These are phyloP conservation scores for Aureobasidium sp. DNA, from an alignment of 2,329 filamentous ascomycete species.

Conservation along the genomic window DNA sequence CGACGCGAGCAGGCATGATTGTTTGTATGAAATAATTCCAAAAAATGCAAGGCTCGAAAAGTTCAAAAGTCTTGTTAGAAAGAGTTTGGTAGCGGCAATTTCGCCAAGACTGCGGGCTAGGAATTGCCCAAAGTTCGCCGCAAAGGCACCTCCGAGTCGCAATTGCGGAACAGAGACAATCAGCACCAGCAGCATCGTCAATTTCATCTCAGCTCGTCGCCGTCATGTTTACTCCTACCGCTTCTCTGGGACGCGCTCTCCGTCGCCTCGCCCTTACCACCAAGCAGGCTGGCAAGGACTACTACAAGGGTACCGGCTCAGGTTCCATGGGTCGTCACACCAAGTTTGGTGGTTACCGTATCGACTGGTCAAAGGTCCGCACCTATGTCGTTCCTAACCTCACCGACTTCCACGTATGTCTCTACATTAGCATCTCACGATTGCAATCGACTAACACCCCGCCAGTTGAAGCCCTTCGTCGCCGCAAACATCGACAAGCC, in stretches of 20 bases:
- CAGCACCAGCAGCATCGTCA: background rate
- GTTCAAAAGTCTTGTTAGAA: background rate
- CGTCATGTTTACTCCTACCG: constrained; percentile 42
- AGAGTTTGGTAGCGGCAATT: background rate
- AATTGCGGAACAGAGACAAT: background rate
- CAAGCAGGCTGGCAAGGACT: constrained; percentile 87
- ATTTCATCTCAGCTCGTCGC: background rate
- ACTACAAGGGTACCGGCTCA: constrained; percentile 92
- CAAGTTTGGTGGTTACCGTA: constrained; percentile 71
- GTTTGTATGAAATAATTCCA: background rate
- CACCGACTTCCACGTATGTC: constrained; percentile 60
- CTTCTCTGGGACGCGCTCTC: constrained; percentile 57
- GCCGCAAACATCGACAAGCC: constrained; percentile 48
- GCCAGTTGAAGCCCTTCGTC: constrained; percentile 64
- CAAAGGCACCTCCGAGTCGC: constrained; percentile 11
- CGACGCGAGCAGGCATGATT: constrained; percentile 38
- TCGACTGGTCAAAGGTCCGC: constrained; percentile 82
- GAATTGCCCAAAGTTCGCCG: background rate
- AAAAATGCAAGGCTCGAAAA: background rate
- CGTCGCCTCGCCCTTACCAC: constrained; percentile 77
- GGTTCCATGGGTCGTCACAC: constrained; percentile 82
- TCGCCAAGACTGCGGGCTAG: constrained; percentile 1
- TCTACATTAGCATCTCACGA: too few species aligned
- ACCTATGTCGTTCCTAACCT: constrained; percentile 77
- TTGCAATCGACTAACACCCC: background rate